A percentile compares a stretch with the other conserved stretches of the same genome.
Evolutionary conservation across 2,329 filamentous ascomycete species (phyloP).

Genomic region (Iodosphaeria phyllophila): DNA sequence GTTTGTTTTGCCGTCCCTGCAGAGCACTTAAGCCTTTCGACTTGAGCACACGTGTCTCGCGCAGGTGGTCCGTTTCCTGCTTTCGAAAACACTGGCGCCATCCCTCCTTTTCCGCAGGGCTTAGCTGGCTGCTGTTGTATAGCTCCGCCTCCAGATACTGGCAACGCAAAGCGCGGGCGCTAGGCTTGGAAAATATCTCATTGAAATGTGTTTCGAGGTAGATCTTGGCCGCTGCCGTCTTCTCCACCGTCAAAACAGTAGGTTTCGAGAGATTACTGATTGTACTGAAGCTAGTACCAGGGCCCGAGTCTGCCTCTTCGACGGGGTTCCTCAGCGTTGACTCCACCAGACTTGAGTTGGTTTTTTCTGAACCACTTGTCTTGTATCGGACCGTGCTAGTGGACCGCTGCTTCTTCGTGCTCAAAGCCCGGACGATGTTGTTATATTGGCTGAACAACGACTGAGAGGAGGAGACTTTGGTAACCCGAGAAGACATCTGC

Average conservation of each 20-base stretch:
- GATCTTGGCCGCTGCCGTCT: conserved; percentile 62
- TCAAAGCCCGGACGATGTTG: too few species aligned
- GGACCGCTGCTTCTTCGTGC: too few species aligned
- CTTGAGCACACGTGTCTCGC: conserved; percentile 54
- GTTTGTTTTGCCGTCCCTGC: conserved; percentile 24
- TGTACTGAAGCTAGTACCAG: too few species aligned
- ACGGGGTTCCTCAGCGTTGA: too few species aligned
- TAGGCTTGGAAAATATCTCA: conserved; percentile 36
- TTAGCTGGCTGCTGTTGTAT: conserved; percentile 27
- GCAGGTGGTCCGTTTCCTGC: conserved; percentile 56
- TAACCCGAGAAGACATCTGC: too few species aligned
- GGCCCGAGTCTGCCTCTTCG: too few species aligned
- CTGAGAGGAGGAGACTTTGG: too few species aligned
- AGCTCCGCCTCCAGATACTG: conserved; percentile 46
- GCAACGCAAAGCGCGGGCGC: conserved; percentile 40
- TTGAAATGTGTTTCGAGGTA: conserved; percentile 77
- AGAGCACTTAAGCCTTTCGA: conserved; percentile 28
- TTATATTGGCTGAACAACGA: too few species aligned
- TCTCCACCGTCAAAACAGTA: conserved; percentile 48
- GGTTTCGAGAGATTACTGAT: too few species aligned
- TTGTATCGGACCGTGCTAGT: too few species aligned
- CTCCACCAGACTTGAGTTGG: too few species aligned
- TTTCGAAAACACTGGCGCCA: conserved; percentile 38
- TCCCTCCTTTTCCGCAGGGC: conserved; percentile 32
- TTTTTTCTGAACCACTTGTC: too few species aligned